Base-by-base conservation (phyloP, 306 rosid species). In the Astragalus glycyphyllos region DNA sequence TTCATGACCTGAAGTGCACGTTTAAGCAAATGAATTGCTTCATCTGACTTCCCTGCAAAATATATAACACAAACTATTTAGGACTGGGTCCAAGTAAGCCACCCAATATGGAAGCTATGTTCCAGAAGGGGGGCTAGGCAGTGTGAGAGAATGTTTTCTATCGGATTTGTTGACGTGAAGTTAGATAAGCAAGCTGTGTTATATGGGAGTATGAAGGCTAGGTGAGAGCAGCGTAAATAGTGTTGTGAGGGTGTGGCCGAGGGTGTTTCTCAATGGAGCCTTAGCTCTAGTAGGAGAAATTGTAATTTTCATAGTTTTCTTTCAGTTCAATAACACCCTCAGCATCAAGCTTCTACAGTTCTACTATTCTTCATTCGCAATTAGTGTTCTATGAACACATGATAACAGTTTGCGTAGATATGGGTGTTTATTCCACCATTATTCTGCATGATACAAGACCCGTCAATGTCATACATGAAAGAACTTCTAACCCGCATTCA, bases 1-100 rank as follows among this genome's bases (percentile, higher is more conserved):
- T 59, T 71, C 76, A 90, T 83, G 63, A 90, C 83, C 77, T 81
- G 78, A 67, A 90, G 93, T 62, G 98, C 90, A 20, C 59, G 69
- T 78, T 78, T 80, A 74, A 85, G 83, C 67, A 93, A 78, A 55
- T 75, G 41, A 62, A 93, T 80, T 59, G 98, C 98, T 85, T 93
- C 97, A 44, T 83, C 87, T 15, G 87, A 77, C 41, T 90, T 84
- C 74, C 97, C 98, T 93, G 84, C 56, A 73, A 11, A 68, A 73
- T 58, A 70, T 61, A 32, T 61, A 0, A 12, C 60, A 62, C 60
- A 26, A 75, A 72, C n/a, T 42, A 11, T 42, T 42, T 10, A 42
- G 48, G 48, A 1, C 48, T 8, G 45, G 45, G 45, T 40, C 45
- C 45, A 8, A 40, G 2, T 40, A 40, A 40, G 45, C 11, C 45